Conservation (phyloP, 345 rosid genomes). For the Dipteronia sinensis region DNA sequence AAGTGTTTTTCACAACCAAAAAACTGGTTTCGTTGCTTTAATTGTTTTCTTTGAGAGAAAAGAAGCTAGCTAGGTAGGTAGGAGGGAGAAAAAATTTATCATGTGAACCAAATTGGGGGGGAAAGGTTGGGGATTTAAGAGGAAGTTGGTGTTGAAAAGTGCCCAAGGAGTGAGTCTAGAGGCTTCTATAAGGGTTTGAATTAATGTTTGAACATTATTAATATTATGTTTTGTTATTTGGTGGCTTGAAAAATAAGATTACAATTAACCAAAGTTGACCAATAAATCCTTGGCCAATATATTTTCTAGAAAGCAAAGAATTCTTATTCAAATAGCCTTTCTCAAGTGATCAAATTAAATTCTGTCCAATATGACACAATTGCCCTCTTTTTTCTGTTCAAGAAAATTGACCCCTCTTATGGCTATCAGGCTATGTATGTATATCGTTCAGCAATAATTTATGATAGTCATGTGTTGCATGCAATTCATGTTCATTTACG, state of each 20-base stretch:
- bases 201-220: constrained; percentile 3
- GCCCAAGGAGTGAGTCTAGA: constrained; percentile 16
- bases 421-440: no score
- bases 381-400: not conserved
- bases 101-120: constrained; percentile 15
- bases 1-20: not conserved
- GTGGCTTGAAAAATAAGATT: constrained; percentile 19
- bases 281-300: not conserved
- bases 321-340: not conserved
- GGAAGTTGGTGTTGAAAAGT: constrained; percentile 4
- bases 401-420: not conserved
- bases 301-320: constrained; percentile 21
- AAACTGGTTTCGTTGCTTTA: not conserved
- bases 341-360: not conserved
- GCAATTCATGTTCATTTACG: not conserved
- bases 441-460: not conserved
- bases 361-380: not conserved
- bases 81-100: not conserved
- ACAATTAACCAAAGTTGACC: constrained; percentile 15
- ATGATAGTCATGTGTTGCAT: not conserved
- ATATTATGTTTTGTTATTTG: not conserved
- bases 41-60: not conserved
- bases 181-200: constrained; percentile 17
- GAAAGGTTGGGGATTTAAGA: constrained; percentile 10
- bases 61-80: not conserved